phyloP scores from a whole-genome alignment of 1,284 basidiomycete species.

The Psilocybe mexicana region DNA sequence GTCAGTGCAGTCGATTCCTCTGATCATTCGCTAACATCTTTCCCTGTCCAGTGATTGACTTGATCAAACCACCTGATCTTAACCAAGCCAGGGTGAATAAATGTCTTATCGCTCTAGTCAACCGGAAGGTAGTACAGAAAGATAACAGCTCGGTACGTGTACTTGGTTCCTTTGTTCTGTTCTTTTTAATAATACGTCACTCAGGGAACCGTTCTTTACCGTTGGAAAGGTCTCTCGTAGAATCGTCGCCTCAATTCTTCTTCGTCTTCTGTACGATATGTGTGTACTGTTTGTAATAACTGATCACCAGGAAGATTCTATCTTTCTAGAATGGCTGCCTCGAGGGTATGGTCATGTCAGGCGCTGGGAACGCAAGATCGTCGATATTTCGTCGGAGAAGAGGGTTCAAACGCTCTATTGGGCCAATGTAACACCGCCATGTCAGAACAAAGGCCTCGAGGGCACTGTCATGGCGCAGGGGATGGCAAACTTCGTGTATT shows the following conservation, averaged over 20 bases:
- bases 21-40: neutral
- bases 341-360: too few relatives aligned
- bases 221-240: conserved; percentile 32
- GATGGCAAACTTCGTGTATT: too few relatives aligned
- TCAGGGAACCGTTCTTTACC: conserved; percentile 34
- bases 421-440: too few relatives aligned
- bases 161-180: neutral
- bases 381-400: too few relatives aligned
- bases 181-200: neutral
- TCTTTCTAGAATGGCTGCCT: too few relatives aligned
- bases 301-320: too few relatives aligned
- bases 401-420: too few relatives aligned
- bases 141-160: conserved; percentile 62
- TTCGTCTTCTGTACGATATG: too few relatives aligned
- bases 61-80: conserved; percentile 80
- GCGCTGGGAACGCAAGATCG: too few relatives aligned
- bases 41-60: conserved; percentile 63
- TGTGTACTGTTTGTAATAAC: too few relatives aligned
- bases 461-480: too few relatives aligned
- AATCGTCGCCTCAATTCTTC: neutral
- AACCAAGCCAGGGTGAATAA: conserved; percentile 91
- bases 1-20: conserved; percentile 21
- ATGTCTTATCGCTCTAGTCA: conserved; percentile 88
- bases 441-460: too few relatives aligned
- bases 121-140: conserved; percentile 84